Base-by-base conservation (phyloP, 257 asterid genomes). In the Dorcoceras hygrometricum region DNA sequence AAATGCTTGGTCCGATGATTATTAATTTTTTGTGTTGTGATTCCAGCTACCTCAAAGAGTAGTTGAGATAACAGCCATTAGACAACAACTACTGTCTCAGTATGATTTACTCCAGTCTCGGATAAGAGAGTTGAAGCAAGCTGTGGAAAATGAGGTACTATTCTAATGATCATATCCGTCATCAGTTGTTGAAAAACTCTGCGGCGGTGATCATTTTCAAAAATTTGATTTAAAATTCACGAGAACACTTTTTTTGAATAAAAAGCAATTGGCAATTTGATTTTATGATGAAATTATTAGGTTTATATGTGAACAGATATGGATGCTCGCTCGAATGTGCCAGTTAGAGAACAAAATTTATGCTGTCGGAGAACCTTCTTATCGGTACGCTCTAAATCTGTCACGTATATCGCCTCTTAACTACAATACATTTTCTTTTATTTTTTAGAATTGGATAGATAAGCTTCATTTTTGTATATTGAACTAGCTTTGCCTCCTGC, bases 241-340 rank as follows among this genome's bases (percentile, higher is more conserved):
- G 19, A 43, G n/a, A 43, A 43, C 19, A 1, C 19, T 12, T 43
- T 43, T 12, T 14, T 43, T 43, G 12, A n/a, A n/a, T n/a, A n/a
- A n/a, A n/a, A n/a, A n/a, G n/a, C n/a, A n/a, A n/a, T n/a, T n/a
- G 32, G 59, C 12, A n/a, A 23, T 32, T 43, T 62, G n/a, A 53
- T 25, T 25, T 1, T 55, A 23, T 14, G 29, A 4, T 19, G 23
- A 18, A 28, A 14, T 36, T 9, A 9, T 62, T 23, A 25, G 58
- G 69, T 19, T 67, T 19, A 63, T 57, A 14, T 67, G 51, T 56
- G 67, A 11, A 20, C 66, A 91, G 98, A 87, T 91, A 57, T 91
- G 98, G 96, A 89, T 91, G 96, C 79, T 91, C 61, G 97, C 96
- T 67, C 96, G 98, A 25, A 87, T 91, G 98, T 86, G 90, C 81